Evolutionary conservation across 2,329 filamentous ascomycete genomes (phyloP).

Genomic region (Calonectria hongkongensis): DNA sequence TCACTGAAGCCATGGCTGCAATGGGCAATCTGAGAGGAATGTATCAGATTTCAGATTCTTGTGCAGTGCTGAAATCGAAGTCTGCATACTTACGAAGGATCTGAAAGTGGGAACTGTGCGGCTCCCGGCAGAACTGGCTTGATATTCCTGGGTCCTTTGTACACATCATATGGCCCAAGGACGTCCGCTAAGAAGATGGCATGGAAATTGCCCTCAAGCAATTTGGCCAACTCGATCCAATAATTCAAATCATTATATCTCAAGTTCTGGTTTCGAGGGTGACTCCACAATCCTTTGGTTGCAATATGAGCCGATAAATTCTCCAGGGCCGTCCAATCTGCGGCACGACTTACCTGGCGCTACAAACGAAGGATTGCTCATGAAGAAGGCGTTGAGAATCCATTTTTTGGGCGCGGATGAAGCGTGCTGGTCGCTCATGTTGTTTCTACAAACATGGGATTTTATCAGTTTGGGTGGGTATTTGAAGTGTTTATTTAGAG

Average conservation of each 20-base stretch:
- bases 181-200: conserved; percentile 71
- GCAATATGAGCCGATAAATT: background rate
- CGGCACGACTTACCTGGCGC: conserved; percentile 9
- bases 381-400: conserved; percentile 43
- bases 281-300: conserved; percentile 40
- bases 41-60: background rate
- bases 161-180: conserved; percentile 63
- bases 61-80: background rate
- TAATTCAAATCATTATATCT: conserved; percentile 55
- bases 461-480: background rate
- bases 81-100: conserved; percentile 54
- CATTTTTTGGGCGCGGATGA: conserved; percentile 28
- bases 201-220: conserved; percentile 69
- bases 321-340: background rate
- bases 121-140: conserved; percentile 57
- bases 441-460: background rate
- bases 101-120: conserved; percentile 66
- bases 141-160: conserved; percentile 44
- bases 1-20: conserved; percentile 67
- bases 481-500: background rate
- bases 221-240: conserved; percentile 68
- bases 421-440: background rate
- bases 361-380: conserved; percentile 39
- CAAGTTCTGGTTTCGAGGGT: conserved; percentile 43
- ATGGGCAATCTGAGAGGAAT: conserved; percentile 52